Percentiles rank a stretch among this genome's conserved stretches.
Conservation (phyloP, 2,329 filamentous ascomycete genomes). For the Pseudogymnoascus sp. region DNA sequence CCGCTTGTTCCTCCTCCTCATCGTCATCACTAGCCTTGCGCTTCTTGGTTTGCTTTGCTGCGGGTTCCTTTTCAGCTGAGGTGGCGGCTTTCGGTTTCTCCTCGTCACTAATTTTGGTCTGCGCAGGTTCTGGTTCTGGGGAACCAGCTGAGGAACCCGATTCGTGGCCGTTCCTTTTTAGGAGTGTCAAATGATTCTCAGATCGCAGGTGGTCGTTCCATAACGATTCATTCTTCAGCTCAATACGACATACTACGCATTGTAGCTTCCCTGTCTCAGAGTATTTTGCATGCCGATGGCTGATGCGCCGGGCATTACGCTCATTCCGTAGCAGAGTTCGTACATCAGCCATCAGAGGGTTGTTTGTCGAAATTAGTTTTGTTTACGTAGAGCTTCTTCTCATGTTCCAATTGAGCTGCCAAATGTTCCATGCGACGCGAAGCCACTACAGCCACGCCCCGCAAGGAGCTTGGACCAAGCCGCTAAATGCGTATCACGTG, state of each 20-base stretch:
- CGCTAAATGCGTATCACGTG: neutral
- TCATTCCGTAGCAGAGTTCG: slow-evolving; percentile 73
- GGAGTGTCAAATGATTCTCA: slow-evolving; percentile 36
- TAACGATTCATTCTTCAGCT: slow-evolving; percentile 57
- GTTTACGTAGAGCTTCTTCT: neutral
- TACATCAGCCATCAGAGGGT: slow-evolving; percentile 61
- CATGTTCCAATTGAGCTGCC: neutral
- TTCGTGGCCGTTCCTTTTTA: slow-evolving; percentile 24
- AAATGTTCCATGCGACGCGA: neutral
- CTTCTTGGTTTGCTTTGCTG: slow-evolving; percentile 36
- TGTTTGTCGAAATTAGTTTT: neutral
- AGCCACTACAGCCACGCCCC: neutral
- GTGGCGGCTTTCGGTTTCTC: neutral
- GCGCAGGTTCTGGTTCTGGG: neutral
- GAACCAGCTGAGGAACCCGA: slow-evolving; percentile 12
- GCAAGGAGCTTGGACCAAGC: neutral
- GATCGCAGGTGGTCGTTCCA: slow-evolving; percentile 58
- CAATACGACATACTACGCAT: slow-evolving; percentile 59
- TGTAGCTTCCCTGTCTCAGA: slow-evolving; percentile 59
- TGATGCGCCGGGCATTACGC: slow-evolving; percentile 64
- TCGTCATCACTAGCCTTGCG: slow-evolving; percentile 37
- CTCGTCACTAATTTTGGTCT: neutral
- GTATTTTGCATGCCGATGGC: slow-evolving; percentile 62
- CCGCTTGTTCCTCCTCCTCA: slow-evolving; percentile 31
- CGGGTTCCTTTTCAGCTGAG: neutral